These are phyloP conservation scores for Trametes cingulata DNA, from an alignment of 768 basidiomycete species.

Conservation along the genomic window DNA sequence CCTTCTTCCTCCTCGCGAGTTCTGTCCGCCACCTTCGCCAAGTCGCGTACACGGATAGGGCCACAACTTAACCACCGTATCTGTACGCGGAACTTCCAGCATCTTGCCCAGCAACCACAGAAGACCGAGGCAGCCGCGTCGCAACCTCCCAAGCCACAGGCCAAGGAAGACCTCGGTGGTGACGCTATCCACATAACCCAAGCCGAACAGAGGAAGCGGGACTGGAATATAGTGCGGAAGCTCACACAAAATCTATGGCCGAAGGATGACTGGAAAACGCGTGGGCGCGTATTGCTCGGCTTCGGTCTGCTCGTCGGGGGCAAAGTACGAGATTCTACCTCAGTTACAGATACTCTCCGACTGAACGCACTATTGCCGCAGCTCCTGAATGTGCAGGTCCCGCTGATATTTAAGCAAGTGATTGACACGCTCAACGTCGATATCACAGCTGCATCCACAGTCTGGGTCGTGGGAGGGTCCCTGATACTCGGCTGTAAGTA, in stretches of 20 bases:
- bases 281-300: slow-evolving; percentile 80
- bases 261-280: slow-evolving; percentile 76
- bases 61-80: too few relatives aligned
- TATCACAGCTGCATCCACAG: slow-evolving; percentile 70
- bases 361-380: not conserved
- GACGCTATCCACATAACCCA: slow-evolving; percentile 19
- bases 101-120: slow-evolving; percentile 6
- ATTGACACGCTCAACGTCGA: slow-evolving; percentile 89
- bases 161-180: slow-evolving; percentile 15
- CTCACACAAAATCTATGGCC: slow-evolving; percentile 96
- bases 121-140: not conserved
- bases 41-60: not conserved
- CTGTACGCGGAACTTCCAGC: not conserved
- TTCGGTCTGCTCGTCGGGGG: slow-evolving; percentile 78
- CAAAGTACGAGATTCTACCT: slow-evolving; percentile 59
- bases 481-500: slow-evolving; percentile 87
- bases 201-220: slow-evolving; percentile 63
- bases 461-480: slow-evolving; percentile 91
- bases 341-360: not conserved
- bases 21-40: not conserved
- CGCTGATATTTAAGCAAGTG: slow-evolving; percentile 89
- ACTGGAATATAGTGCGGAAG: slow-evolving; percentile 84
- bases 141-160: not conserved
- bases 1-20: not conserved
- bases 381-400: slow-evolving; percentile 98